Percentiles rank a stretch among this genome's conserved stretches.
phyloP scores from a whole-genome alignment of 805 yeast genomes.

The Starmerella asiatica region DNA sequence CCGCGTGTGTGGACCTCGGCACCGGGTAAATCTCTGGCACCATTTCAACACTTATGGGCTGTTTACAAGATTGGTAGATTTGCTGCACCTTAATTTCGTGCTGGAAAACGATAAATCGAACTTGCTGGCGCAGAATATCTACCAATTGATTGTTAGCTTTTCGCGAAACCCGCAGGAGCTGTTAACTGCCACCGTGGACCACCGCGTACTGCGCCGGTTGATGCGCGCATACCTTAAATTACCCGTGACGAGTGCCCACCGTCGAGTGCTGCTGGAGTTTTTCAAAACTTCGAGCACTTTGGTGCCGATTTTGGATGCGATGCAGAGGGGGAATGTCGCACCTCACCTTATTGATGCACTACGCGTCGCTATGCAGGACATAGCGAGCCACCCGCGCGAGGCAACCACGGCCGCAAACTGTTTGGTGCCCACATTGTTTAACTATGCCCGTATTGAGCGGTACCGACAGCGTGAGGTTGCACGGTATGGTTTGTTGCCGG shows the following conservation, averaged over 20 bases:
- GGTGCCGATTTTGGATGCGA: constrained; percentile 21
- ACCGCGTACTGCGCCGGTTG: constrained; percentile 28
- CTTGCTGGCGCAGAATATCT: constrained; percentile 13
- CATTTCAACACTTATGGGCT: constrained; percentile 16
- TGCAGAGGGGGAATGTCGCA: constrained; percentile 30
- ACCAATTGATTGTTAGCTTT: constrained; percentile 22
- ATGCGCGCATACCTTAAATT: constrained; percentile 22
- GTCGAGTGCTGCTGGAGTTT: constrained; percentile 34
- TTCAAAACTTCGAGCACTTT: constrained; percentile 26
- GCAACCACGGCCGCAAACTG: constrained; percentile 33
- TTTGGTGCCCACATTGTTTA: constrained; percentile 38
- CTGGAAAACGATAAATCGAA: constrained; percentile 1
- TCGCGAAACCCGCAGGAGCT: constrained; percentile 35
- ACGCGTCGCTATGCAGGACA: constrained; percentile 15
- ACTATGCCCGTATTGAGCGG: constrained; percentile 38
- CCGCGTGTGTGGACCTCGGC: constrained; percentile 18
- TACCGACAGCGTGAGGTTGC: constrained; percentile 36
- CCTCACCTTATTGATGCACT: constrained; percentile 32
- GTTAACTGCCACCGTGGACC: constrained; percentile 22
- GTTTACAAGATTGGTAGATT: constrained; percentile 10
- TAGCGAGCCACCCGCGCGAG: neutral
- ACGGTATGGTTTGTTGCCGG: constrained; percentile 35
- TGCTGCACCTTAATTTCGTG: constrained; percentile 8
- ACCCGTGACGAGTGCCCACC: constrained; percentile 23
- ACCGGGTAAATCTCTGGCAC: constrained; percentile 20